Base-by-base conservation (phyloP, 805 yeast genomes). In the Sugiyamaella floridensis region DNA sequence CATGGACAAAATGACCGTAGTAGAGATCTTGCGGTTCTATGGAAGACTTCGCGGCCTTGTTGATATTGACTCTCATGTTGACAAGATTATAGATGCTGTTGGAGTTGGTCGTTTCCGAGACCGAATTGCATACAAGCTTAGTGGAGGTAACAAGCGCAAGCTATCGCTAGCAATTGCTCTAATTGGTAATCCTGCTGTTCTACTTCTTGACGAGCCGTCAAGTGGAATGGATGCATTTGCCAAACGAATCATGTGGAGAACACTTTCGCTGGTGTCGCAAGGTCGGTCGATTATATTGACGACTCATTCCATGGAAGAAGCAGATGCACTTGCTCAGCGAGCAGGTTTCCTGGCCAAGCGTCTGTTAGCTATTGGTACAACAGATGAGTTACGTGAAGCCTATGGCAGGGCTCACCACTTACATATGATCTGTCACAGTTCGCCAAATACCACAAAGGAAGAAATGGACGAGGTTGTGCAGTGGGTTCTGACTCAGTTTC, bases 261-360 rank as follows among this genome's bases (percentile, higher is more conserved):
- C 71, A 10, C 54, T 68, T 22, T 60, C 67, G 16, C 51, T 57
- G 16, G 67, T 68, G 5, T 50, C 70, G 8, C 64, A 52, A 5
- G 66, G 66, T n/a, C 58, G 69, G 41, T 57, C 67, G 26, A 67
- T 68, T 49, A 65, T 68, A 4, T 53, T 68, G 40, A 68, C 71
- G 9, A 68, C 71, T 14, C 71, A 68, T 51, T 67, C 71, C 11
- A 68, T 68, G 71, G 71, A 68, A 50, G 71, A 68, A 45, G 71
- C 71, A 0, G 72, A 68, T 54, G 69, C 71, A 4, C 53, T 68
- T 32, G 66, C 68, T 28, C 50, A 63, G 19, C 56, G 71, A 14
- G 71, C 71, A 1, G 71, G 70, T 15, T 65, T 68, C 45, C 49
- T 68, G 45, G 64, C 71, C 15, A 55, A 56, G 49, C 51, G 56